Evolutionary conservation across 805 yeast species (phyloP).

Genomic region (Yarrowia bubula): DNA sequence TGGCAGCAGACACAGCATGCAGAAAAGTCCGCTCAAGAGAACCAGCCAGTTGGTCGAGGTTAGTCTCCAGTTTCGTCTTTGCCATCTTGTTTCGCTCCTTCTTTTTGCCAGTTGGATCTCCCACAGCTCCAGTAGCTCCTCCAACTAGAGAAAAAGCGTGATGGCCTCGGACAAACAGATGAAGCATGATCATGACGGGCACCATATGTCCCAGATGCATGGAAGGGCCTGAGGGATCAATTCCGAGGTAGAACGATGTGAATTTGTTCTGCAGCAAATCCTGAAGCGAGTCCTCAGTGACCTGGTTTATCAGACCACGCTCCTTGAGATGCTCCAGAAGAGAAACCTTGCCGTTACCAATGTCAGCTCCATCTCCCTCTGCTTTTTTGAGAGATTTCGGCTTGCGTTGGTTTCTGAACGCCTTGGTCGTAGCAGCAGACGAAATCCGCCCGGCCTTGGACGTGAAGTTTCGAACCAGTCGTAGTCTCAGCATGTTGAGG

Average conservation of each 20-base stretch:
- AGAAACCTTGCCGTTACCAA: not conserved
- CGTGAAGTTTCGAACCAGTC: slow-evolving; percentile 11
- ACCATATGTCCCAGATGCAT: slow-evolving; percentile 87
- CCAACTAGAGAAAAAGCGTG: slow-evolving; percentile 72
- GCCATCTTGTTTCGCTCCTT: slow-evolving; percentile 68
- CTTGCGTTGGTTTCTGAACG: slow-evolving; percentile 6
- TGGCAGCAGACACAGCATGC: slow-evolving; percentile 9
- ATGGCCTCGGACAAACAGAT: slow-evolving; percentile 83
- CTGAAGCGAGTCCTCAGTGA: slow-evolving; percentile 10
- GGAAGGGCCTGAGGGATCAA: slow-evolving; percentile 91
- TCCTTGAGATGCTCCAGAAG: slow-evolving; percentile 12
- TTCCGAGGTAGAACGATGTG: slow-evolving; percentile 75
- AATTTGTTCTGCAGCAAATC: slow-evolving; percentile 11
- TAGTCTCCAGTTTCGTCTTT: slow-evolving; percentile 50
- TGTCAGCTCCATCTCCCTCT: not conserved
- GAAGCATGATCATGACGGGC: slow-evolving; percentile 81
- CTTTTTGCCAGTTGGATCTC: slow-evolving; percentile 91
- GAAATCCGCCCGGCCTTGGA: slow-evolving; percentile 22
- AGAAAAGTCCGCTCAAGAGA: slow-evolving; percentile 51
- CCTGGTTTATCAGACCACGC: slow-evolving; percentile 2
- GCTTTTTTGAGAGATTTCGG: not conserved
- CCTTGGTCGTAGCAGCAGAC: not conserved
- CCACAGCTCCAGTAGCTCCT: slow-evolving; percentile 87
- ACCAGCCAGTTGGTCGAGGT: slow-evolving; percentile 51
- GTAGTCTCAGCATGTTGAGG: not conserved